These are phyloP conservation scores for Pseudonectria foliicola DNA, from an alignment of 2,329 filamentous ascomycete genomes.

Conservation along the genomic window DNA sequence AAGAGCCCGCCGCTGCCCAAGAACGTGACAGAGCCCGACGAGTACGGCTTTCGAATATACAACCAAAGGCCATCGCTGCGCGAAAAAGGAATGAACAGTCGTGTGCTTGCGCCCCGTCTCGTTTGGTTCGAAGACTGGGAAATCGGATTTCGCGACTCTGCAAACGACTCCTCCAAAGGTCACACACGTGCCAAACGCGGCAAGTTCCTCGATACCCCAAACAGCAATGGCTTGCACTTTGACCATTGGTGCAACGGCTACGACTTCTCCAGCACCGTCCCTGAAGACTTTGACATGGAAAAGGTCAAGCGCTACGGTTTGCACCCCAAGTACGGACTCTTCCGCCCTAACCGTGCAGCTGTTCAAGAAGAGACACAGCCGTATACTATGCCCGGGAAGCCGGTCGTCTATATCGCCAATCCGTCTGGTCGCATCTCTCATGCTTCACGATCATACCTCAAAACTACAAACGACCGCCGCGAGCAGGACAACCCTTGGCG, in stretches of 20 bases:
- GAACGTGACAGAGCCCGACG: constrained; percentile 40
- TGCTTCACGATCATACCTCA: constrained; percentile 38
- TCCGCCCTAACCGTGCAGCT: constrained; percentile 41
- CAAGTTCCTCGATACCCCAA: constrained; percentile 46
- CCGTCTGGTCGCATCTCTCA: constrained; percentile 41
- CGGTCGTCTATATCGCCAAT: constrained; percentile 42
- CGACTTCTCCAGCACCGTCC: constrained; percentile 41
- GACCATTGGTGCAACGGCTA: constrained; percentile 48
- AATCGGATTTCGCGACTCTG: constrained; percentile 53
- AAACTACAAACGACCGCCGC: constrained; percentile 28
- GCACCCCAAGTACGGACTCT: constrained; percentile 48
- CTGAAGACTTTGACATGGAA: constrained; percentile 45
- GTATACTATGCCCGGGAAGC: constrained; percentile 37
- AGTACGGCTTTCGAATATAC: constrained; percentile 42
- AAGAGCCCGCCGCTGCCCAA: constrained; percentile 33
- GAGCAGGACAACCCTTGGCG: constrained; percentile 27
- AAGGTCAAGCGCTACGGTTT: constrained; percentile 42
- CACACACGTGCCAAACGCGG: constrained; percentile 46
- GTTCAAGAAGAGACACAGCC: constrained; percentile 33
- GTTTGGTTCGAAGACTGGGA: constrained; percentile 45
- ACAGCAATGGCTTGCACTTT: constrained; percentile 46
- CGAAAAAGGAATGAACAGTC: constrained; percentile 42
- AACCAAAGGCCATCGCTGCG: constrained; percentile 33
- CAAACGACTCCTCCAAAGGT: constrained; percentile 47
- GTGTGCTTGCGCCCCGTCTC: constrained; percentile 41